phyloP scores from a whole-genome alignment of 2,329 filamentous ascomycete genomes.

The Mariannaea elegans region DNA sequence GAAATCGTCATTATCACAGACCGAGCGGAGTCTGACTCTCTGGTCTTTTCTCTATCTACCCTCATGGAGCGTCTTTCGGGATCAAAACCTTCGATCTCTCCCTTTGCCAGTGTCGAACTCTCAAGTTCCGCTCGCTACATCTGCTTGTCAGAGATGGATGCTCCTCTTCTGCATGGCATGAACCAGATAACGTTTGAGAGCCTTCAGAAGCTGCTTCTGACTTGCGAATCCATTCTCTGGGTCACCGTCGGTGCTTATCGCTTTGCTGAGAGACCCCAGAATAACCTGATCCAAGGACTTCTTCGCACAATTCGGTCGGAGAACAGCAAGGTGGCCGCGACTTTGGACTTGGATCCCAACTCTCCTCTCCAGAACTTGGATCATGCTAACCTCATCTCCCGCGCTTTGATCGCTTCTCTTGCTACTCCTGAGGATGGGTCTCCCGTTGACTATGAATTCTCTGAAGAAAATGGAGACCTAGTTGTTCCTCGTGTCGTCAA shows the following conservation, averaged over 20 bases:
- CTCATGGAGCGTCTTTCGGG: slow-evolving; percentile 36
- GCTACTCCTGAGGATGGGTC: slow-evolving; percentile 24
- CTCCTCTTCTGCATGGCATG: slow-evolving; percentile 52
- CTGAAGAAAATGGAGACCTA: slow-evolving; percentile 39
- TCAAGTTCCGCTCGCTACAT: slow-evolving; percentile 43
- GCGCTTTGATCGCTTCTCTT: slow-evolving; percentile 34
- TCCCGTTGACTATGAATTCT: slow-evolving; percentile 42
- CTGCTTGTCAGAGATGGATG: slow-evolving; percentile 55
- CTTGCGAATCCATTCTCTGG: slow-evolving; percentile 50
- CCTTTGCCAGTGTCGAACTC: slow-evolving; percentile 28
- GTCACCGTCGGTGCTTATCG: slow-evolving; percentile 51
- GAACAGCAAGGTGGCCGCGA: slow-evolving; percentile 53
- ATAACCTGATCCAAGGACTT: slow-evolving; percentile 57
- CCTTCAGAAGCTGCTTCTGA: slow-evolving; percentile 47
- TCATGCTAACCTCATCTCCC: slow-evolving; percentile 45
- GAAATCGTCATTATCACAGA: slow-evolving; percentile 39
- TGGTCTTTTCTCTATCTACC: slow-evolving; percentile 30
- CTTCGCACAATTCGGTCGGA: slow-evolving; percentile 58
- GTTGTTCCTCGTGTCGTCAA: slow-evolving; percentile 42
- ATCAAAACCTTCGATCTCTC: slow-evolving; percentile 24
- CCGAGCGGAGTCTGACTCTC: slow-evolving; percentile 21
- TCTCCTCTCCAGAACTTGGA: slow-evolving; percentile 42
- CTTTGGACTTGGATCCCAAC: slow-evolving; percentile 54
- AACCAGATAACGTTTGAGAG: slow-evolving; percentile 48
- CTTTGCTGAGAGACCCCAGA: slow-evolving; percentile 47